These are phyloP conservation scores for Stylonectria norvegica DNA, from an alignment of 2,329 filamentous ascomycete genomes.

Conservation along the genomic window DNA sequence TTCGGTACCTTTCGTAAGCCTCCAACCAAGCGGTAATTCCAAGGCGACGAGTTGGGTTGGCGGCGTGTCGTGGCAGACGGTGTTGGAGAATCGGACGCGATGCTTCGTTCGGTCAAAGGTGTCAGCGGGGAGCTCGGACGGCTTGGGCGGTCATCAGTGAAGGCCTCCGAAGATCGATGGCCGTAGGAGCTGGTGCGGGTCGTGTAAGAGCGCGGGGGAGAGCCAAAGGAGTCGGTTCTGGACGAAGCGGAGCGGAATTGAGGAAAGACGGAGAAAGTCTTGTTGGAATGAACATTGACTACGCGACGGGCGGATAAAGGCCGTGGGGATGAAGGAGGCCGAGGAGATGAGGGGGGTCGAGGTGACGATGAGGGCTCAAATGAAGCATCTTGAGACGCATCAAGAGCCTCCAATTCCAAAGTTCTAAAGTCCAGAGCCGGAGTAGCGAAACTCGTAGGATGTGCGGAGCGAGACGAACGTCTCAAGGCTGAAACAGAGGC, in stretches of 20 bases:
- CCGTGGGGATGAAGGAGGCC: slow-evolving; percentile 23
- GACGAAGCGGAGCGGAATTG: slow-evolving; percentile 30
- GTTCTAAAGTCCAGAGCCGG: neutral
- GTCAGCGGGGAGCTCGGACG: slow-evolving; percentile 49
- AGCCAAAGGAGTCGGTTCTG: slow-evolving; percentile 32
- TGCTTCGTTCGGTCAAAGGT: slow-evolving; percentile 40
- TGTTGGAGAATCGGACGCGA: slow-evolving; percentile 20
- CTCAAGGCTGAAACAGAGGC: slow-evolving; percentile 17
- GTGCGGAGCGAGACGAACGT: slow-evolving; percentile 11
- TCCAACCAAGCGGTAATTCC: slow-evolving; percentile 53
- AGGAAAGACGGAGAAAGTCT: slow-evolving; percentile 54
- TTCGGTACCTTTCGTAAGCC: slow-evolving; percentile 50
- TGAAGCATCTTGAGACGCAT: neutral
- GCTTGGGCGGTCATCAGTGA: slow-evolving; percentile 46
- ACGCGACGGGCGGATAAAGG: slow-evolving; percentile 35
- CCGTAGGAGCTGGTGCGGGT: slow-evolving; percentile 48
- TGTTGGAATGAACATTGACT: slow-evolving; percentile 53
- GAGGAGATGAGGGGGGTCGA: slow-evolving; percentile 14
- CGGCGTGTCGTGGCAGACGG: slow-evolving; percentile 12
- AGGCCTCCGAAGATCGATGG: slow-evolving; percentile 44
- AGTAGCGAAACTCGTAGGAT: slow-evolving; percentile 14
- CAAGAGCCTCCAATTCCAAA: neutral
- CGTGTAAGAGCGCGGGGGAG: slow-evolving; percentile 43
- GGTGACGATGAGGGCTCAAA: neutral
- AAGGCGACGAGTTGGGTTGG: slow-evolving; percentile 37